Evolutionary conservation across 2,329 filamentous ascomycete species (phyloP).

Genomic region (Colletotrichum shisoi): DNA sequence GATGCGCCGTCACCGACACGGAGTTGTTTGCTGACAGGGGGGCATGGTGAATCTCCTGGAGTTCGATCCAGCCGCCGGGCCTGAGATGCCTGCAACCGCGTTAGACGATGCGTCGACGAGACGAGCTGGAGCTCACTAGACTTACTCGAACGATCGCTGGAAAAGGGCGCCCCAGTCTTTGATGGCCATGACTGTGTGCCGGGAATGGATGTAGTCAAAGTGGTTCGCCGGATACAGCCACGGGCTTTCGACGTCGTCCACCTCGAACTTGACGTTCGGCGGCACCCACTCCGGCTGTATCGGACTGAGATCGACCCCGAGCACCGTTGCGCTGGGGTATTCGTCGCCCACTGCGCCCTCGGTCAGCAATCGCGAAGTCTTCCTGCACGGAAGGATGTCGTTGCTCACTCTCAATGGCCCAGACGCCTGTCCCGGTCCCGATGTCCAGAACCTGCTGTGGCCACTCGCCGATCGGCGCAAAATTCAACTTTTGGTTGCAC

Average conservation of each 20-base stretch:
- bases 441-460: constrained; percentile 64
- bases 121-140: background rate
- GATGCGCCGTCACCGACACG: constrained; percentile 51
- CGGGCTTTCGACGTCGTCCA: constrained; percentile 65
- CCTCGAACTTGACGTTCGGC: constrained; percentile 63
- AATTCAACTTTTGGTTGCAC: constrained; percentile 59
- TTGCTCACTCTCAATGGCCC: constrained; percentile 63
- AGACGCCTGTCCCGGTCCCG: constrained; percentile 66
- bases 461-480: constrained; percentile 58
- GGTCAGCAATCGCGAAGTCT: constrained; percentile 14
- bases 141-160: constrained; percentile 56
- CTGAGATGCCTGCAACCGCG: constrained; percentile 55
- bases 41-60: constrained; percentile 62
- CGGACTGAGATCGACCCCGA: constrained; percentile 65
- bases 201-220: constrained; percentile 69
- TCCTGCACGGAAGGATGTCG: constrained; percentile 17
- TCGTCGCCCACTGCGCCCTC: constrained; percentile 48
- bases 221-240: constrained; percentile 64
- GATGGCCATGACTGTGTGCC: constrained; percentile 64
- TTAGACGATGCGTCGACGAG: background rate
- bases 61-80: constrained; percentile 63
- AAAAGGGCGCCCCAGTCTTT: constrained; percentile 63
- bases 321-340: constrained; percentile 48
- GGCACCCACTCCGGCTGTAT: constrained; percentile 66
- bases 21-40: constrained; percentile 55